Conservation (phyloP, 352 stramenopile species). For the Phytophthora tubulina region DNA sequence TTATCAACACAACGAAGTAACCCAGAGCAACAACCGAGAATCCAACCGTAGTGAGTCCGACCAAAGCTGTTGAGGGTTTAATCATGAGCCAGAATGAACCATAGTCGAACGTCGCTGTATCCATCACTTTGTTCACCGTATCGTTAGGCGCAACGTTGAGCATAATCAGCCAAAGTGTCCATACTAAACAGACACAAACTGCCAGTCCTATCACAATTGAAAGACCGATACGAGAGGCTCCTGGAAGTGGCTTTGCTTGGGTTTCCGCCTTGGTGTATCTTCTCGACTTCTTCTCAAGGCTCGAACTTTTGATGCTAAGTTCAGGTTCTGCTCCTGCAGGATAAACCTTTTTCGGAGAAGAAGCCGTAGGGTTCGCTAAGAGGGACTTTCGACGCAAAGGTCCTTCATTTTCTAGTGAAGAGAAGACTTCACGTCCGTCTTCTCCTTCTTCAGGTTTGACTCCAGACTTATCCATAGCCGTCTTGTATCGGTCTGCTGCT, state of each 20-base stretch:
- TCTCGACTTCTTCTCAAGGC: no score
- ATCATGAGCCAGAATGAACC: constrained; percentile 12
- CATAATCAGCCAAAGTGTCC: constrained; percentile 5
- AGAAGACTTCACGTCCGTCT: constrained; percentile 13
- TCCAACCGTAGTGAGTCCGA: constrained; percentile 21
- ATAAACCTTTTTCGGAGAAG: constrained; percentile 8
- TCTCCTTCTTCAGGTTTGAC: not conserved
- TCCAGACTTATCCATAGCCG: no score
- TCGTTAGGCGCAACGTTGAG: not conserved
- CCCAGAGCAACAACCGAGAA: constrained; percentile 20
- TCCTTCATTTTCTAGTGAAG: not conserved
- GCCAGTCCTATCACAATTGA: not conserved
- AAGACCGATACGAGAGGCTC: no score
- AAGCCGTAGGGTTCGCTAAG: not conserved
- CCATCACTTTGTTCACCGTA: not conserved
- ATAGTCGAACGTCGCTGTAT: not conserved
- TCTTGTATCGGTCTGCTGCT: no score
- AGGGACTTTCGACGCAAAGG: constrained; percentile 12
- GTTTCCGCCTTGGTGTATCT: no score
- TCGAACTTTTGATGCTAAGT: no score
- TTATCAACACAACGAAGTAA: constrained; percentile 30
- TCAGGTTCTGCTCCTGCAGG: not conserved
- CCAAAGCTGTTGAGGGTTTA: constrained; percentile 14
- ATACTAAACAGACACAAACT: not conserved
- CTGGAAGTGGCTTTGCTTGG: no score